Evolutionary conservation across 176 grass and related monocot species (phyloP), one percentile per base, ranked within the genome.

Genomic region (Bonia amplexicaulis): DNA sequence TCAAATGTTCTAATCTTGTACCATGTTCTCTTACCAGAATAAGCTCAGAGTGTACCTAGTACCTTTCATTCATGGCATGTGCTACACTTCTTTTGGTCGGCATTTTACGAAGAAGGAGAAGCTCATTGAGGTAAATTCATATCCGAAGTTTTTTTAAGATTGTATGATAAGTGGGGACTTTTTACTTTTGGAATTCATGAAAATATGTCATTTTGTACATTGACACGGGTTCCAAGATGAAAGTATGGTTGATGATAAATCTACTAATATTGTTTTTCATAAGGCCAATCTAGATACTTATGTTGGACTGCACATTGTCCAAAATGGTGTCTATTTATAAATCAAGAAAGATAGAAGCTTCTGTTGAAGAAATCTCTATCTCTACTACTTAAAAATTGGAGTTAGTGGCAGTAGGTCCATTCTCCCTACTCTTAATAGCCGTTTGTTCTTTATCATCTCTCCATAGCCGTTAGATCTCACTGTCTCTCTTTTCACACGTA

Each of bases 51-150:
- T 92, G 53, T 92, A 92, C 88, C 88, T 95, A 52, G 88, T 88
- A 79, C 93, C 93, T 70, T 95, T 92, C 77, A 55, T 92, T 63
- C 86, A 95, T 92, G 93, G 93, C 41, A 91, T 82, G 88, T 88
- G 88, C 55, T 95, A 95, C 73, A 95, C 90, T 69, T 95, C 93
- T 60, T 95, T 92, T 76, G 93, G 93, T 44, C 90, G 93, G 31
- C 93, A 95, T 89, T 95, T 95, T 70, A 95, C 90, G 15, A 90
- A 95, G 77, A 73, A 79, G 75, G 93, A 95, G 66, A 95, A 92
- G 80, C 87, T 95, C 35, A 68, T 79, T 73, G 85, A 95, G 88
- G 93, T 92, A 86, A 71, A 73, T 60, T 16, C 60, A 60, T 77
- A 33, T 69, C 7, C 4, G 29, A 15, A 69, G 48, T 47, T 35